A percentile compares a stretch with the other conserved stretches of the same genome.
Conservation (phyloP, 345 rosid genomes). For the Raphanus raphanistrum region DNA sequence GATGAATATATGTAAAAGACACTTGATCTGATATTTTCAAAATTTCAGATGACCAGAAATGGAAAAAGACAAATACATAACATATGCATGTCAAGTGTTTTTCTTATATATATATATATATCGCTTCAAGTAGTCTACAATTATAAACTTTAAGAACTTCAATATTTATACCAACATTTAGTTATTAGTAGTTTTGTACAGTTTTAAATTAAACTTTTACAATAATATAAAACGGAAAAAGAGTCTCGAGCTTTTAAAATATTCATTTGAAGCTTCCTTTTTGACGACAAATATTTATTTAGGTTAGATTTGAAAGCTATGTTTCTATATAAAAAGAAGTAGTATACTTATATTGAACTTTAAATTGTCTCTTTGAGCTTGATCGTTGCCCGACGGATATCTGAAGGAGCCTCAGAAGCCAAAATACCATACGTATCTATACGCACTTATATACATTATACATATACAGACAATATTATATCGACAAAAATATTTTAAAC, state of each 20-base stretch:
- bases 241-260: background rate
- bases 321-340: background rate
- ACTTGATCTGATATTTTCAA: background rate
- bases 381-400: conserved; percentile 16
- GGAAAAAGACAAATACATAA: conserved; percentile 7
- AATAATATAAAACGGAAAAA: background rate
- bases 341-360: background rate
- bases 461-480: background rate
- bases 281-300: background rate
- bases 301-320: conserved; percentile 28
- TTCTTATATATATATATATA: background rate
- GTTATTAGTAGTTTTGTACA: background rate
- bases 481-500: background rate
- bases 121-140: background rate
- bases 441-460: conserved; percentile 1
- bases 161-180: background rate
- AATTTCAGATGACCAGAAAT: background rate
- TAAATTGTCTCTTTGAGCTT: conserved; percentile 11
- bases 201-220: background rate
- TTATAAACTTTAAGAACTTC: background rate
- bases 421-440: conserved; percentile 30
- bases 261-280: background rate
- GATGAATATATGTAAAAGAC: background rate
- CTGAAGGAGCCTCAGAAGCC: conserved; percentile 13
- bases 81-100: conserved; percentile 27